phyloP scores from a whole-genome alignment of 2,329 filamentous ascomycete genomes.

The Botrytis fragariae region DNA sequence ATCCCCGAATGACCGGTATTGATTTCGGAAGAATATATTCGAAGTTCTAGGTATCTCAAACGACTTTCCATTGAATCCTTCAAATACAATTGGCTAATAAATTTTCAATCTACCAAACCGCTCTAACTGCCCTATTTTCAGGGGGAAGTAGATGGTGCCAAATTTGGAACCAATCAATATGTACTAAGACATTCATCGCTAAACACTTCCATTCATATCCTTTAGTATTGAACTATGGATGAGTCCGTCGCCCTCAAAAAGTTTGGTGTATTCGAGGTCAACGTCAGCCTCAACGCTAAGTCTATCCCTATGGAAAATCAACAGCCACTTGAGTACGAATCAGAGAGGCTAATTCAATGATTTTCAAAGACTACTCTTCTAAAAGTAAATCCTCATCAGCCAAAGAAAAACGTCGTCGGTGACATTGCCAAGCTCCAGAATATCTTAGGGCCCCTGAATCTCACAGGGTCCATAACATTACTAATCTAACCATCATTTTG shows the following conservation, averaged over 20 bases:
- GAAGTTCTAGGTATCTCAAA: neutral
- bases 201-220: neutral
- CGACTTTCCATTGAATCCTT: neutral
- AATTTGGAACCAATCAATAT: neutral
- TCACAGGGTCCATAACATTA: neutral
- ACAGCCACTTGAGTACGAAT: neutral
- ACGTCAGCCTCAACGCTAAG: neutral
- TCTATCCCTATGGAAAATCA: neutral
- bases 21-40: neutral
- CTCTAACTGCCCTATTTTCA: neutral
- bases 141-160: neutral
- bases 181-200: neutral
- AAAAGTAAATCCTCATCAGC: neutral
- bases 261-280: neutral
- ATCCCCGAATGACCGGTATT: neutral
- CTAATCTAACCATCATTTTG: neutral
- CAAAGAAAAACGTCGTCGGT: neutral
- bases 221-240: neutral
- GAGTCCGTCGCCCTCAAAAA: neutral
- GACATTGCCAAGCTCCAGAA: neutral
- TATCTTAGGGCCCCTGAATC: neutral
- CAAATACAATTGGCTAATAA: neutral
- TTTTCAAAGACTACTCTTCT: neutral
- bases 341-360: neutral
- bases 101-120: neutral